These are phyloP conservation scores for Pochonia chlamydosporia DNA, from an alignment of 2,329 filamentous ascomycete species.

Conservation along the genomic window DNA sequence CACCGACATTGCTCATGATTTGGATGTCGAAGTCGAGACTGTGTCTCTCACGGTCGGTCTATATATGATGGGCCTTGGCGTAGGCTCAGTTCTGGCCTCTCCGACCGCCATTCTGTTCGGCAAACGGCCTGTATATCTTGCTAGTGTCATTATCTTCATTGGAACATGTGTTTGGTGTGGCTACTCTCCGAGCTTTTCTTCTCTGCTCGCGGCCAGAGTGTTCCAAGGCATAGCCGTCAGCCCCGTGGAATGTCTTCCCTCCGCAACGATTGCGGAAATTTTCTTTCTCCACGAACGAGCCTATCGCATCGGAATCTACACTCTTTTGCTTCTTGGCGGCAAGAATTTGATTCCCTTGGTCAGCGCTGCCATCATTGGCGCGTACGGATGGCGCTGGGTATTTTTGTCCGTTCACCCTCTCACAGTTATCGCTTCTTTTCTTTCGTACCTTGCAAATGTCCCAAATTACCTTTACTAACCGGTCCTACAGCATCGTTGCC, in stretches of 20 bases:
- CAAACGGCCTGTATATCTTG: conserved; percentile 85
- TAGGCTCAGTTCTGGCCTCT: conserved; percentile 78
- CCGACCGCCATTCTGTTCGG: conserved; percentile 89
- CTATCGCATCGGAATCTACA: conserved; percentile 90
- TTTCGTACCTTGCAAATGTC: background rate
- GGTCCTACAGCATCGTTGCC: conserved; percentile 61
- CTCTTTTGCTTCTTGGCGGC: conserved; percentile 76
- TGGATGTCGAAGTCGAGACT: conserved; percentile 59
- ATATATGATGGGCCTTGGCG: conserved; percentile 88
- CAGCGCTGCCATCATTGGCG: conserved; percentile 77
- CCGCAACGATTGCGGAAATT: conserved; percentile 91
- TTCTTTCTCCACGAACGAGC: conserved; percentile 93
- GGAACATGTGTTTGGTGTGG: conserved; percentile 78
- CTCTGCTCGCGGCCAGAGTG: conserved; percentile 73
- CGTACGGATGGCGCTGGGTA: conserved; percentile 80
- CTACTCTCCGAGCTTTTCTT: conserved; percentile 71
- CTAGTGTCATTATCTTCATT: conserved; percentile 71
- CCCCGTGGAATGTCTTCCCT: conserved; percentile 86
- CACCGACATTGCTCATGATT: conserved; percentile 63
- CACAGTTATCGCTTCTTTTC: background rate
- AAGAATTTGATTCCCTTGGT: conserved; percentile 88
- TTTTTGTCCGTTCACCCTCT: conserved; percentile 58
- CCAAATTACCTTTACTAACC: background rate
- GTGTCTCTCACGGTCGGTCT: conserved; percentile 86
- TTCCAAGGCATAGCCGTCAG: conserved; percentile 85